Evolutionary conservation across 2,329 filamentous ascomycete species (phyloP), one percentile per base, ranked within the genome.

Genomic region (Penicillium nordicum): DNA sequence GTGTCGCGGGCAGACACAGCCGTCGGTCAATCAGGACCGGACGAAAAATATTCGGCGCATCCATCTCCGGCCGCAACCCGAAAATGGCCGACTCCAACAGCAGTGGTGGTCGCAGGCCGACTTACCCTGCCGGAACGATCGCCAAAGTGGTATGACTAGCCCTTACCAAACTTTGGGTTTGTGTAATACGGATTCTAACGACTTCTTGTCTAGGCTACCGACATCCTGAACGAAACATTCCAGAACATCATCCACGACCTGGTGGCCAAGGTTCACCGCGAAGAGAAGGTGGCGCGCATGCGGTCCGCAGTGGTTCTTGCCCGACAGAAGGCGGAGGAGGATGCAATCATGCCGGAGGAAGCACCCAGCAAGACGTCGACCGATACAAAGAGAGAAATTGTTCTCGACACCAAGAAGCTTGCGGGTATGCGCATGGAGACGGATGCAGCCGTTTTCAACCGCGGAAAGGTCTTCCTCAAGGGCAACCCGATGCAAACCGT

Each of bases 171-270:
- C 41, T 45, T 21, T 6, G 27, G 9, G 27, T 11, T 11, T 10
- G 23, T 40, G n/a, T 1, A 36, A 8, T 30, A 36, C 11, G n/a
- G 14, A 16, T 30, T 37, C 48, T 57, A 44, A 55, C 21, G 10
- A 5, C 30, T 38, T 14, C 23, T 10, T 54, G 25, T 30, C 27
- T 53, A 59, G 57, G 57, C 55, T 23, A 60, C 53, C 52, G 74
- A 76, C 37, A 79, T 86, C 52, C 72, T 86, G 63, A 81, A 85
- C 57, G 81, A 84, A 58, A 79, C 79, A 23, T 75, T 87, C 42
- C 78, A 82, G 64, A 84, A 82, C 64, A 82, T 86, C 63, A 80
- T 86, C 62, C 81, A 85, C 69, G 80, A 83, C 63, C 79, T 84
- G 25, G 80, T 84, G 52, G 75, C 84, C 30, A 78, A 82, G 60